Evolutionary conservation across 2,329 filamentous ascomycete genomes (phyloP).

Genomic region (Cyanodermella asteris): DNA sequence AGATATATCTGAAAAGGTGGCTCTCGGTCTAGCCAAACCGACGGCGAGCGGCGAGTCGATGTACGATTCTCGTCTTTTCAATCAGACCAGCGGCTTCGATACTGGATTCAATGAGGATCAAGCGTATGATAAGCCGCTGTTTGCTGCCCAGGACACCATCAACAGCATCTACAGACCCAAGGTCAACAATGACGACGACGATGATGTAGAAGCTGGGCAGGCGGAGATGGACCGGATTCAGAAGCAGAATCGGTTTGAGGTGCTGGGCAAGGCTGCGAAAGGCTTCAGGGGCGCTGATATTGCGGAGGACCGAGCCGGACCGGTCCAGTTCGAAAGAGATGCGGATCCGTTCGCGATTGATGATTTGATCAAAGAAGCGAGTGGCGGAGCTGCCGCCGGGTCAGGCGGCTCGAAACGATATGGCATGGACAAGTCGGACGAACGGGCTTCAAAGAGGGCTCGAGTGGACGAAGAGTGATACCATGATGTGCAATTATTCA

Average conservation of each 20-base stretch:
- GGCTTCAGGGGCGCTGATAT: constrained; percentile 77
- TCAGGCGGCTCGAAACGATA: constrained; percentile 50
- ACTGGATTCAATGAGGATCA: constrained; percentile 95
- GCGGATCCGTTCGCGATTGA: constrained; percentile 86
- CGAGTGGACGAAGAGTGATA: constrained; percentile 65
- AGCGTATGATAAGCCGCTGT: constrained; percentile 88
- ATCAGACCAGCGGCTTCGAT: constrained; percentile 78
- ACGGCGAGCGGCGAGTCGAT: constrained; percentile 81
- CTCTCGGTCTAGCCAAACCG: constrained; percentile 80
- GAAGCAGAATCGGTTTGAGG: constrained; percentile 69
- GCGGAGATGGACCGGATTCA: constrained; percentile 74
- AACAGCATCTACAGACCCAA: constrained; percentile 80
- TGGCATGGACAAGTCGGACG: constrained; percentile 46
- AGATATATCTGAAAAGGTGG: constrained; percentile 93
- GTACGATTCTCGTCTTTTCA: constrained; percentile 93
- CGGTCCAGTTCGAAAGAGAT: constrained; percentile 92
- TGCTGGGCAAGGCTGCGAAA: constrained; percentile 57
- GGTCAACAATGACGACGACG: constrained; percentile 48
- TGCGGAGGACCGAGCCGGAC: constrained; percentile 67
- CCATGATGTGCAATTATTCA: too few species aligned
- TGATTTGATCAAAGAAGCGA: constrained; percentile 68
- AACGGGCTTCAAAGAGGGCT: constrained; percentile 42
- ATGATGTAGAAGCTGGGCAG: constrained; percentile 59
- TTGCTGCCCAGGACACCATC: constrained; percentile 85
- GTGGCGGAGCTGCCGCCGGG: constrained; percentile 30